Conservation (phyloP, 2,329 filamentous ascomycete species). For the Rutstroemia sp. region DNA sequence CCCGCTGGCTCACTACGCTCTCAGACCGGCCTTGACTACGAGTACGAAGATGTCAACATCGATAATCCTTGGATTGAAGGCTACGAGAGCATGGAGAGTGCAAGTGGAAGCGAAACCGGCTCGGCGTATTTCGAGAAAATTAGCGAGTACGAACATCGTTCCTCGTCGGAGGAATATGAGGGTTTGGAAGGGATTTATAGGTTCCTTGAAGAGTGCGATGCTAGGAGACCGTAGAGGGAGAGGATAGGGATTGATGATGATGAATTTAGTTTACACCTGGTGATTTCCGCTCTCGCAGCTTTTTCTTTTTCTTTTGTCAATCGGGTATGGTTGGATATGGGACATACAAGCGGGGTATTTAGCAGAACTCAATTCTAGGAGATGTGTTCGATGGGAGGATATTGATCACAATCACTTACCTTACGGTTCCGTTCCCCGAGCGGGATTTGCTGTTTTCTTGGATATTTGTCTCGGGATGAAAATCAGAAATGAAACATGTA, state of each 20-base stretch:
- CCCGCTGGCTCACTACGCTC: conserved; percentile 35
- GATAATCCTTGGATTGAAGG: conserved; percentile 29
- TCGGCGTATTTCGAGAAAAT: conserved; percentile 25
- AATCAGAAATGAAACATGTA: too few relatives aligned
- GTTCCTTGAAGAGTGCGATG: conserved; percentile 58
- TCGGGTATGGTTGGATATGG: background rate
- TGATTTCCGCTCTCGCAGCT: background rate
- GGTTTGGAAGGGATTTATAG: conserved; percentile 57
- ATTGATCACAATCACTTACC: background rate
- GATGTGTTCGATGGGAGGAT: background rate
- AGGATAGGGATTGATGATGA: background rate
- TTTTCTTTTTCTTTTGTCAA: background rate
- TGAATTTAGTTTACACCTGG: background rate
- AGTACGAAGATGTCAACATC: conserved; percentile 17
- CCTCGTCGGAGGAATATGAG: conserved; percentile 43
- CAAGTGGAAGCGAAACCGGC: conserved; percentile 22
- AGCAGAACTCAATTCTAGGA: background rate
- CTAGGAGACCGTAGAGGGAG: background rate
- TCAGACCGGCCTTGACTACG: conserved; percentile 32
- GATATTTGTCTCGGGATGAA: too few relatives aligned
- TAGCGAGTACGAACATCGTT: conserved; percentile 31
- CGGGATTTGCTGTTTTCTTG: too few relatives aligned
- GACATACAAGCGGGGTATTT: background rate
- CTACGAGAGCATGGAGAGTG: conserved; percentile 24
- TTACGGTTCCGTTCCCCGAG: background rate